Evolutionary conservation across 495 filamentous ascomycete genomes (phyloP), one percentile per base, ranked within the genome.

Genomic region (Aspergillus nidulans): DNA sequence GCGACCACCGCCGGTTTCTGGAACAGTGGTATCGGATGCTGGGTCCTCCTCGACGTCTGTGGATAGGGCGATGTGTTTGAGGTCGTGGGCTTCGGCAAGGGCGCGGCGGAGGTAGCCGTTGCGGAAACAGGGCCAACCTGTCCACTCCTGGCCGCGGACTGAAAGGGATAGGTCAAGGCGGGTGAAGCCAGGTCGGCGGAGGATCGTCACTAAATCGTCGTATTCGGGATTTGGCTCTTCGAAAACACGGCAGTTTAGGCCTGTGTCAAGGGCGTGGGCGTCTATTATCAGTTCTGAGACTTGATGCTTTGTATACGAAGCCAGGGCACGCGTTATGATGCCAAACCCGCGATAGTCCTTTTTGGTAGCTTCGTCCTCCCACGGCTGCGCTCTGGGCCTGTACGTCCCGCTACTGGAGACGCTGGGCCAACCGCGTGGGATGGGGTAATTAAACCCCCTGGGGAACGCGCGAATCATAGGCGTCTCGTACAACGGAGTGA

Each of bases 381-480:
- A 25, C 59, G 47, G 20, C 19, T 38, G 28, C 25, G 49, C 58
- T 55, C 56, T 7, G 21, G 21, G 43, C 25, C 9, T 55, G 25
- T 30, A 18, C 36, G 40, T 47, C 38, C 58, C 52, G 4, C 10
- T 30, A 6, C 41, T 28, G 32, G 12, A 34, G 26, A 30, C 7
- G 16, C 20, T 36, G 10, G 53, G 63, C 69, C 64, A 71, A 44
- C 60, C 62, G n/a, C 63, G 61, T 9, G 57, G 61, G 46, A 68
- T 64, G 12, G 60, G 61, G 48, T 71, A 71, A 40, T 68, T 66
- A 20, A 68, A 68, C 20, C 60, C 62, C 24, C 51, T 49, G 36
- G 65, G 63, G 39, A 72, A 68, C 21, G 52, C 52, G 23, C 63
- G 65, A 21, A 72, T 69, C 59, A 66, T 69, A 12, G 65, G 65